Conservation (phyloP, 78 protist species). For the Dictyostelium brefeldianum region DNA sequence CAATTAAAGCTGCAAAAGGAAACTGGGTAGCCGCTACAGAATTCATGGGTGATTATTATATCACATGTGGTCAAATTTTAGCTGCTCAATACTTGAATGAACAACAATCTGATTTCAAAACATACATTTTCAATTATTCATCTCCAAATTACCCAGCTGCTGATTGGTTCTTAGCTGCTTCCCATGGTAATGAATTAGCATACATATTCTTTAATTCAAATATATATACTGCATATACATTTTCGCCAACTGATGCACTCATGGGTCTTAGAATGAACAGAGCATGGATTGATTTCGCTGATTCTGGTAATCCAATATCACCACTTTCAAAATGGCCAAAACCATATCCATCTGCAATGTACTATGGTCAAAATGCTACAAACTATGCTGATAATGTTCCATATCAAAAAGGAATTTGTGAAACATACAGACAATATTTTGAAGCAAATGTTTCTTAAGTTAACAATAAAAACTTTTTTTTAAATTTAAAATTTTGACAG, state of each 20-base stretch:
- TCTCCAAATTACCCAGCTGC: conserved; percentile 72
- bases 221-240: conserved; percentile 30
- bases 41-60: conserved; percentile 82
- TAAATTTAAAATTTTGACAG: too few species aligned
- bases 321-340: conserved; percentile 37
- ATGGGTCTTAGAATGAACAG: conserved; percentile 34
- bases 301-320: conserved; percentile 27
- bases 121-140: conserved; percentile 52
- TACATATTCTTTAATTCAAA: conserved; percentile 25
- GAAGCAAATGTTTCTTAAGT: too few species aligned
- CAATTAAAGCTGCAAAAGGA: conserved; percentile 12
- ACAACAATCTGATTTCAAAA: background rate
- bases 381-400: background rate
- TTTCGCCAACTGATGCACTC: background rate
- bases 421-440: conserved; percentile 14
- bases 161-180: conserved; percentile 57
- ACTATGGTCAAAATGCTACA: conserved; percentile 24
- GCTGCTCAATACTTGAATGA: conserved; percentile 43
- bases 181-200: conserved; percentile 61
- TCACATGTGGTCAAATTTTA: conserved; percentile 60
- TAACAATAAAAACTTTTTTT: too few species aligned
- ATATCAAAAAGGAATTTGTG: conserved; percentile 36
- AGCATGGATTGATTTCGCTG: conserved; percentile 64
- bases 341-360: conserved; percentile 39
- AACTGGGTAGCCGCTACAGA: conserved; percentile 69